Evolutionary conservation across 1,139 yeast species (phyloP).

Genomic region (Kodamaea suecica): DNA sequence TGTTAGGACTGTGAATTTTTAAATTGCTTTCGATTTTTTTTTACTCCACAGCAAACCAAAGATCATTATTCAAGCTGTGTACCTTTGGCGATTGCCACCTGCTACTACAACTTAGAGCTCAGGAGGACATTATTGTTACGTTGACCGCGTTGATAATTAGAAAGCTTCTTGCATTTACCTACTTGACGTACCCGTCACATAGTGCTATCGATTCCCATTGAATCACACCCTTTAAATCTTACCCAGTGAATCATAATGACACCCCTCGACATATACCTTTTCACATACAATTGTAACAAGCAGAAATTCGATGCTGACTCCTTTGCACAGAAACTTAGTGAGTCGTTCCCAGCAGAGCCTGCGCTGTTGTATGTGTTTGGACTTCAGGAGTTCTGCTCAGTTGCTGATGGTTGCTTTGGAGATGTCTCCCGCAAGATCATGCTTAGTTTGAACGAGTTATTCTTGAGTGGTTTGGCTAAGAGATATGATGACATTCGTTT

Average conservation of each 20-base stretch:
- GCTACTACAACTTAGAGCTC: too few species aligned
- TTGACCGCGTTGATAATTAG: too few species aligned
- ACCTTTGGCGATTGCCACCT: too few species aligned
- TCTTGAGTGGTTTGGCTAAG: constrained; percentile 38
- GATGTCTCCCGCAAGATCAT: constrained; percentile 38
- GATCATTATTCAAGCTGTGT: too few species aligned
- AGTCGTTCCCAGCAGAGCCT: constrained; percentile 30
- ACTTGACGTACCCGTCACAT: too few species aligned
- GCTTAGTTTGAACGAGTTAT: constrained; percentile 35
- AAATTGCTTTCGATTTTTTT: too few species aligned
- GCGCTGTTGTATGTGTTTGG: constrained; percentile 62
- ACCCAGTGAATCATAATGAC: constrained; percentile 2
- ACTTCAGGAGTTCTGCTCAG: constrained; percentile 69
- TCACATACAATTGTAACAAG: constrained; percentile 43
- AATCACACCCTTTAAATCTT: too few species aligned
- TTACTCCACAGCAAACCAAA: too few species aligned
- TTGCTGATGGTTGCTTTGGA: constrained; percentile 59
- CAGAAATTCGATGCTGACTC: constrained; percentile 21
- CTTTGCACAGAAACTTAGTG: constrained; percentile 23
- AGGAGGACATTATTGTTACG: too few species aligned
- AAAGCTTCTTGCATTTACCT: too few species aligned
- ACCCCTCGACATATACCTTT: constrained; percentile 24
- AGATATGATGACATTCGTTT: constrained; percentile 37
- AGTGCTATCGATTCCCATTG: too few species aligned
- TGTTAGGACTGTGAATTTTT: too few species aligned